phyloP scores from a whole-genome alignment of 257 asterid species.

The Forsythia viridissima region DNA sequence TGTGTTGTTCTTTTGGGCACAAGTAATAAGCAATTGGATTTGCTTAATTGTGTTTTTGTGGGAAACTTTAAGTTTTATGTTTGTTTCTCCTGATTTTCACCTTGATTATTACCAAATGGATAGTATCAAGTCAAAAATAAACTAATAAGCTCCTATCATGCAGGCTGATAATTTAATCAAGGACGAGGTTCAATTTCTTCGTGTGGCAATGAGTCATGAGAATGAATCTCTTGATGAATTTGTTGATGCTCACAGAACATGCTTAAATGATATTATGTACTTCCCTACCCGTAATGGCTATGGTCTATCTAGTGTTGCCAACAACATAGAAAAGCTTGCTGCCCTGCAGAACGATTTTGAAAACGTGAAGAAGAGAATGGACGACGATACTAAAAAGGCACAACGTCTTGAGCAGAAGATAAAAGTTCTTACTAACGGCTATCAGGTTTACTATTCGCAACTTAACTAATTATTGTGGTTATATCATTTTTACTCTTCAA shows the following conservation, averaged over 20 bases:
- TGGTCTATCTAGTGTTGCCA: slow-evolving; percentile 93
- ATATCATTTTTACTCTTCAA: neutral
- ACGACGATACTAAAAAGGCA: slow-evolving; percentile 87
- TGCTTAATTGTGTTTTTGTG: slow-evolving; percentile 1
- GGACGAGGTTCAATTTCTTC: slow-evolving; percentile 58
- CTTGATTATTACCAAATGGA: neutral
- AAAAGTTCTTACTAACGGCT: slow-evolving; percentile 87
- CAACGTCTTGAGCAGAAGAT: slow-evolving; percentile 82
- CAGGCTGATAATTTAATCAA: slow-evolving; percentile 77
- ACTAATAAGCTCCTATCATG: slow-evolving; percentile 13
- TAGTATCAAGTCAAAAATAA: neutral
- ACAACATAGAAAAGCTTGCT: slow-evolving; percentile 71
- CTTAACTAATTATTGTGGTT: slow-evolving; percentile 13
- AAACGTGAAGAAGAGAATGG: slow-evolving; percentile 81
- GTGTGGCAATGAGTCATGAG: slow-evolving; percentile 88
- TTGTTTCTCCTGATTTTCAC: slow-evolving; percentile 5
- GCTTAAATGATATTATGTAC: slow-evolving; percentile 83
- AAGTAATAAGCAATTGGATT: neutral
- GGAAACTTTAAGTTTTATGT: neutral
- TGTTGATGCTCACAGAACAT: slow-evolving; percentile 79
- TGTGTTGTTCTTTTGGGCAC: neutral
- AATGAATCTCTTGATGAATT: slow-evolving; percentile 71
- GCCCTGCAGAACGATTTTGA: slow-evolving; percentile 88
- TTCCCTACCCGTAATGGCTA: slow-evolving; percentile 79
- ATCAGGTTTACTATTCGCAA: slow-evolving; percentile 59